Percentiles rank a stretch among this genome's conserved stretches.
Conservation (phyloP, 2,329 filamentous ascomycete species). For the Sarocladium strictum region DNA sequence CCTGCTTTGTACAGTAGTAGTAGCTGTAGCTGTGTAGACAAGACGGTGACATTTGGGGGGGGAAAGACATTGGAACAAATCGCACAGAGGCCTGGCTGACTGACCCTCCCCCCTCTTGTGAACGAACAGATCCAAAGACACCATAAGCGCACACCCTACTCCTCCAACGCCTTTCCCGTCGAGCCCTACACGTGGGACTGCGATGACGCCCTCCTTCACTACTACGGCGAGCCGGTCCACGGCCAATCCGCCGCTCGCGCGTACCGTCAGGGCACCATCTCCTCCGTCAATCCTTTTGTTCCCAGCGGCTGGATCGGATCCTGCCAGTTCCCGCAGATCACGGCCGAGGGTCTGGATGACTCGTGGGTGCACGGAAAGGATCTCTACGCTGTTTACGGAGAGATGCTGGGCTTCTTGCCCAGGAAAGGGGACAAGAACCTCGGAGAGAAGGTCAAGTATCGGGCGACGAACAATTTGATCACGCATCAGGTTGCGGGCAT, state of each 20-base stretch:
- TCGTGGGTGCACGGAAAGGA: constrained; percentile 72
- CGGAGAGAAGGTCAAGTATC: constrained; percentile 48
- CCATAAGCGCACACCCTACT: constrained; percentile 79
- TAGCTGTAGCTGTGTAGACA: no score
- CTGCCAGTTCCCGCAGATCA: constrained; percentile 80
- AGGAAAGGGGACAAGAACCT: constrained; percentile 32
- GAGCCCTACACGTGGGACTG: constrained; percentile 72
- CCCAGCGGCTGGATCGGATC: constrained; percentile 63
- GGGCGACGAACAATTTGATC: constrained; percentile 78
- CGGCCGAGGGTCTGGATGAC: constrained; percentile 63
- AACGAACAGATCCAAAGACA: constrained; percentile 77
- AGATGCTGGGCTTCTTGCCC: constrained; percentile 63
- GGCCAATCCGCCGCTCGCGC: constrained; percentile 44
- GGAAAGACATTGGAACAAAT: no score
- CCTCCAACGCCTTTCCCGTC: constrained; percentile 67
- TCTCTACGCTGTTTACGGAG: constrained; percentile 69
- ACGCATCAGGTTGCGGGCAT: constrained; percentile 76
- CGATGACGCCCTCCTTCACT: constrained; percentile 62
- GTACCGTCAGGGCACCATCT: constrained; percentile 62
- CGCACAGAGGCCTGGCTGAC: no score
- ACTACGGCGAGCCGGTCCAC: constrained; percentile 55
- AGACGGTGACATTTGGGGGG: no score
- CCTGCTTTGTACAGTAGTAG: no score
- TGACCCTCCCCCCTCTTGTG: no score
- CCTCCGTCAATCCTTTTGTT: constrained; percentile 59